phyloP scores from a whole-genome alignment of 495 filamentous ascomycete species.

The Neurospora intermedia region DNA sequence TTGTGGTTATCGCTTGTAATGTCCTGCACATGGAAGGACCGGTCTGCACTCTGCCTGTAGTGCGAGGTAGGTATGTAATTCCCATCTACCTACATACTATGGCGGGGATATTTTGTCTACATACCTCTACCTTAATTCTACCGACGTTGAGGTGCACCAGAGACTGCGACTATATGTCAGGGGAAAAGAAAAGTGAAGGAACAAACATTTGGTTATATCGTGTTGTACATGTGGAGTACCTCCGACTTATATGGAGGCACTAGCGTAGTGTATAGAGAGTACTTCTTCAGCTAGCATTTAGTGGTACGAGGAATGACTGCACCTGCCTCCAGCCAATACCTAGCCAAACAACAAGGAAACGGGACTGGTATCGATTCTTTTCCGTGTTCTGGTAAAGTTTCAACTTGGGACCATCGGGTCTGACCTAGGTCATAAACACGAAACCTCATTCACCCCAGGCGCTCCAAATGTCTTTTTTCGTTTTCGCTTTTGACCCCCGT shows the following conservation, averaged over 20 bases:
- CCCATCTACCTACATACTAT: no score
- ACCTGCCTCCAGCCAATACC: neutral
- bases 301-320: neutral
- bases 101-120: no score
- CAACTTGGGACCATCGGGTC: neutral
- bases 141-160: neutral
- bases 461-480: neutral
- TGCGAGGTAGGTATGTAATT: no score
- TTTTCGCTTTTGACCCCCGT: neutral
- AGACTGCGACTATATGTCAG: neutral
- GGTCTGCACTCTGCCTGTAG: neutral
- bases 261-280: neutral
- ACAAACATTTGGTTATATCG: neutral
- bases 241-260: neutral
- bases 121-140: no score
- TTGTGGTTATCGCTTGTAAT: neutral
- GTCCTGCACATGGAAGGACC: neutral
- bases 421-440: neutral
- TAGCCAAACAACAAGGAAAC: neutral
- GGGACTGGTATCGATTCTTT: neutral
- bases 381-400: neutral
- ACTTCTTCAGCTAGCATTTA: neutral
- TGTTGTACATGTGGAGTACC: neutral
- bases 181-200: neutral
- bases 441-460: neutral